A percentile compares a stretch with the other conserved stretches of the same genome.
phyloP scores from a whole-genome alignment of 2,329 filamentous ascomycete species.

The Reticulascus tulasneorum region DNA sequence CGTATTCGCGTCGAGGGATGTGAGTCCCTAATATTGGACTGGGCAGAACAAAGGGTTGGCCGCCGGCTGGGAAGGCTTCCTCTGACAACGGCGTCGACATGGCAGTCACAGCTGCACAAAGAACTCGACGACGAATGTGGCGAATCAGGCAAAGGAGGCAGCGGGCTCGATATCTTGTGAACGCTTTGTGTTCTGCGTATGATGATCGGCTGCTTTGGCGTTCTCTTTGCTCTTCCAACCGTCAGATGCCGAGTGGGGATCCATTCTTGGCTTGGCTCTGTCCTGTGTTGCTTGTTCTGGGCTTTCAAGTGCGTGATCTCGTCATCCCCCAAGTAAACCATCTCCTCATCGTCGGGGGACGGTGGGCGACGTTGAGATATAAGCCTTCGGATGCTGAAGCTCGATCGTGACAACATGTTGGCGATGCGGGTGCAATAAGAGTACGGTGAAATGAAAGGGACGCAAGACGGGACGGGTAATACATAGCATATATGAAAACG shows the following conservation, averaged over 20 bases:
- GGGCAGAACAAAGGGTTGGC: conserved; percentile 29
- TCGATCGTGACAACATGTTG: conserved; percentile 37
- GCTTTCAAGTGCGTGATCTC: conserved; percentile 13
- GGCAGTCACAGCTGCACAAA: conserved; percentile 39
- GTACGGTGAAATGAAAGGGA: conserved; percentile 18
- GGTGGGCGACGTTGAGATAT: conserved; percentile 28
- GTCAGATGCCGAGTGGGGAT: neutral
- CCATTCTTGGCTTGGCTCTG: too few species aligned
- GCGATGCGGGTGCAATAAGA: conserved; percentile 4
- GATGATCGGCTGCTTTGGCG: conserved; percentile 23
- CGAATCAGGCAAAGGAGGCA: conserved; percentile 33
- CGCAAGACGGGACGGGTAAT: conserved; percentile 6
- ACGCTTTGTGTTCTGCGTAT: conserved; percentile 34
- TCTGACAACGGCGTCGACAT: conserved; percentile 25
- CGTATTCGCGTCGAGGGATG: conserved; percentile 11
- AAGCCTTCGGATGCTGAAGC: conserved; percentile 40
- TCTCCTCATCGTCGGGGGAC: conserved; percentile 4
- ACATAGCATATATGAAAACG: conserved; percentile 20
- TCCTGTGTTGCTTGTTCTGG: conserved; percentile 6
- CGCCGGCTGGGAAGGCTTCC: conserved; percentile 19
- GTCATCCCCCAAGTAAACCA: conserved; percentile 10
- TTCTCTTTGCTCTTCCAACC: neutral
- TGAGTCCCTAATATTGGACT: conserved; percentile 1
- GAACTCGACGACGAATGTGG: conserved; percentile 40
- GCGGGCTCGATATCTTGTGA: conserved; percentile 31